Evolutionary conservation across 2,329 filamentous ascomycete species (phyloP).

Genomic region (Nemania diffusa): DNA sequence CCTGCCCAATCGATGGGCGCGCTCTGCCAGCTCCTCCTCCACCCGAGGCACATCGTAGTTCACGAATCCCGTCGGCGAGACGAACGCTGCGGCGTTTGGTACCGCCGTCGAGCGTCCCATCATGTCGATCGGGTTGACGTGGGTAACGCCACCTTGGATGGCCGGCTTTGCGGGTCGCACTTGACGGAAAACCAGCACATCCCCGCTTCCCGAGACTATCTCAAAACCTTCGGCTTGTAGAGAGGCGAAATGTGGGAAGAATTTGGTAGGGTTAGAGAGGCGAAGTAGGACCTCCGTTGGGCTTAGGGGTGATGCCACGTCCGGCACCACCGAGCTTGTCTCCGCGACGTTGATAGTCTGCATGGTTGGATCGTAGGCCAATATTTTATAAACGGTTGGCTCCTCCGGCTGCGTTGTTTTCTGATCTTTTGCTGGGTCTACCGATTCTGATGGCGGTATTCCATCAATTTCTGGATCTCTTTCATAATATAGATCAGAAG

Average conservation of each 20-base stretch:
- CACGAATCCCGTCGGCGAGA: slow-evolving; percentile 73
- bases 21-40: slow-evolving; percentile 45
- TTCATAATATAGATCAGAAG: slow-evolving; percentile 36
- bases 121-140: slow-evolving; percentile 70
- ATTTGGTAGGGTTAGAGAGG: slow-evolving; percentile 71
- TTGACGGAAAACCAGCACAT: slow-evolving; percentile 75
- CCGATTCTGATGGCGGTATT: slow-evolving; percentile 29
- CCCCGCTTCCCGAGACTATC: slow-evolving; percentile 69
- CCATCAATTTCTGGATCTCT: slow-evolving; percentile 49
- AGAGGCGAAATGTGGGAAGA: slow-evolving; percentile 70
- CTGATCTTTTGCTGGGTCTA: slow-evolving; percentile 26
- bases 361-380: slow-evolving; percentile 71
- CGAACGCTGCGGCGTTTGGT: slow-evolving; percentile 66
- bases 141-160: slow-evolving; percentile 31
- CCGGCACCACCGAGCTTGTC: slow-evolving; percentile 65
- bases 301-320: slow-evolving; percentile 61
- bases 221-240: slow-evolving; percentile 72
- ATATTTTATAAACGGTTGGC: slow-evolving; percentile 67
- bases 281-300: slow-evolving; percentile 69
- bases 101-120: slow-evolving; percentile 56
- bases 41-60: slow-evolving; percentile 63
- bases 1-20: slow-evolving; percentile 56
- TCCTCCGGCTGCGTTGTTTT: slow-evolving; percentile 39
- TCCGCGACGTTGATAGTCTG: slow-evolving; percentile 68
- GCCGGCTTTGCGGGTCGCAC: slow-evolving; percentile 51